phyloP scores from a whole-genome alignment of 192 early-diverging fungal species.

The Helicostylum pulchrum region DNA sequence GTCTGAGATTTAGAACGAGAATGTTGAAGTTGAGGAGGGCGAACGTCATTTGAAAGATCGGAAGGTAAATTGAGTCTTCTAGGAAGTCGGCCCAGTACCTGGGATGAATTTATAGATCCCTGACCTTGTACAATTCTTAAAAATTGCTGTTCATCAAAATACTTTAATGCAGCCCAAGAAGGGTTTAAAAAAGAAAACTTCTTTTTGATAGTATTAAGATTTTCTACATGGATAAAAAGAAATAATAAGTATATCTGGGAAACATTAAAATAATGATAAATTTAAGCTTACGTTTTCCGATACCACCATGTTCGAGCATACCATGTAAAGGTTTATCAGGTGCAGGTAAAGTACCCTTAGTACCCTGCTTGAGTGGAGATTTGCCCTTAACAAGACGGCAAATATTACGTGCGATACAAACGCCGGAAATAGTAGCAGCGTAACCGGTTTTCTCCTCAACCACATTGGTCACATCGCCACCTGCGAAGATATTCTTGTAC shows the following conservation, averaged over 20 bases:
- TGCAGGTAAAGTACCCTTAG: conserved; percentile 30
- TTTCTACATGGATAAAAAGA: conserved; percentile 19
- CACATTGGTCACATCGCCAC: conserved; percentile 45
- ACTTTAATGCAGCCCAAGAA: conserved; percentile 39
- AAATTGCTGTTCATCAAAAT: conserved; percentile 39
- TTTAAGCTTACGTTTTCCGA: conserved; percentile 35
- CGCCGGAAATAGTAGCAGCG: conserved; percentile 39
- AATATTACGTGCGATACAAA: conserved; percentile 41
- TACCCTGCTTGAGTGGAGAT: conserved; percentile 33
- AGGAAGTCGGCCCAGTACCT: conserved; percentile 27
- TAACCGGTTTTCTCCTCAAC: conserved; percentile 44
- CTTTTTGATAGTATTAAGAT: conserved; percentile 27
- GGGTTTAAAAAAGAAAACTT: conserved; percentile 34
- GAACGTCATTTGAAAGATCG: not conserved
- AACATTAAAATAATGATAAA: conserved; percentile 4
- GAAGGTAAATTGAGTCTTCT: conserved; percentile 13
- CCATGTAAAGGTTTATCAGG: conserved; percentile 37
- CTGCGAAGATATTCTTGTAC: conserved; percentile 39
- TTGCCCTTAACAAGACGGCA: conserved; percentile 36
- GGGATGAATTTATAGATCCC: conserved; percentile 4
- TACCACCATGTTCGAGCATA: conserved; percentile 29
- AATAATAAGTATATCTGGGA: not conserved
- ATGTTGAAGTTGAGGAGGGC: conserved; percentile 1
- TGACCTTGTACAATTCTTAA: conserved; percentile 32
- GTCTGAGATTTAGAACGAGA: not conserved